Evolutionary conservation across 805 yeast species (phyloP), one percentile per base, ranked within the genome.

Genomic region (Candida namnaoensis): DNA sequence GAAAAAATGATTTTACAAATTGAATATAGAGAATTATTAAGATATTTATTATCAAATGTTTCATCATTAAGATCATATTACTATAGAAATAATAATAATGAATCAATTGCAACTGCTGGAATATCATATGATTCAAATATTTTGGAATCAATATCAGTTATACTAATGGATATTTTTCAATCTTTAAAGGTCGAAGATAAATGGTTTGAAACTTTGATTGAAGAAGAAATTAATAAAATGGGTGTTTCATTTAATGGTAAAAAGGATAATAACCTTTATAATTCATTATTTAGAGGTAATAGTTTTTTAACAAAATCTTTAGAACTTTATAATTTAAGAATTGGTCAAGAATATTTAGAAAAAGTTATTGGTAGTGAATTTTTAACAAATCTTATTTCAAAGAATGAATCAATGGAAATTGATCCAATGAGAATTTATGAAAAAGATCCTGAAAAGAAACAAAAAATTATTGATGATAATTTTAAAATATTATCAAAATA

Each of bases 251-350:
- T 53, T 30, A 34, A 51, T 2, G 51, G 46, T 41, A 36, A 6
- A 11, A 34, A 14, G 14, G 15, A 33, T 7, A 38, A 48, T 38
- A 73, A 74, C 47, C 59, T 78, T 4, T 72, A 75, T 47, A 80
- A 76, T 47, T 72, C 86, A 0, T 57, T 87, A 13, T 91, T 91
- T 54, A 70, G 99, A 50, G 96, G 96, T 0, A 84, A 87, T 43
- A 80, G 95, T 1, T 69, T 91, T 5, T 68, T 93, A 45, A 81
- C 96, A 0, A 86, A 86, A 56, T 72, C 95, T 0, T 58, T 90
- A 41, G 99, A 91, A 52, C 70, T 75, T 44, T 88, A 79, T 54
- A 80, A 84, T 56, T 69, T 82, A 35, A 66, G 91, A 52, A 69
- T 82, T 15, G 98, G 98, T 1, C 82, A 76, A 45, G 88, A 82